phyloP scores from a whole-genome alignment of 2,329 filamentous ascomycete genomes.

The Orbilia quercus region DNA sequence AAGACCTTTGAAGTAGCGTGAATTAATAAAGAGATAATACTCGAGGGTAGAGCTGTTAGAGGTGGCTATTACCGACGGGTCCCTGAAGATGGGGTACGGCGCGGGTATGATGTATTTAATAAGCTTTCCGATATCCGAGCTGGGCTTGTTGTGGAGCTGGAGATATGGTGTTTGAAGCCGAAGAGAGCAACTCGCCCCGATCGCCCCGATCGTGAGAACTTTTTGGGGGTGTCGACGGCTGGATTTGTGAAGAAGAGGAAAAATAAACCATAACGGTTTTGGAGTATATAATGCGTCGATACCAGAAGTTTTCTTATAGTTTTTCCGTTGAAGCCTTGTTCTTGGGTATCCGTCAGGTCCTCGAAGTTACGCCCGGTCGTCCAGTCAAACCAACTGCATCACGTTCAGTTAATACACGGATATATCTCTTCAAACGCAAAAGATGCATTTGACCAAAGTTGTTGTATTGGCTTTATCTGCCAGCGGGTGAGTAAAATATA shows the following conservation, averaged over 20 bases:
- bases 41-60: too few species aligned
- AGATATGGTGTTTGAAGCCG: background rate
- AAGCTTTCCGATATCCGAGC: background rate
- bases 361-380: too few species aligned
- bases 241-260: too few species aligned
- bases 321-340: background rate
- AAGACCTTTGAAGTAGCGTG: too few species aligned
- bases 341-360: background rate
- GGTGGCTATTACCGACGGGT: too few species aligned
- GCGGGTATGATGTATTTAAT: background rate
- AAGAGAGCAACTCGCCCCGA: background rate
- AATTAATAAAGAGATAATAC: too few species aligned
- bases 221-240: too few species aligned
- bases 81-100: too few species aligned
- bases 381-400: background rate
- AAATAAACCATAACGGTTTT: too few species aligned
- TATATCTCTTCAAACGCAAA: background rate
- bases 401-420: slow-evolving; percentile 7
- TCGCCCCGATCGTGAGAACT: background rate
- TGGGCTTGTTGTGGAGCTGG: background rate
- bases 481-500: background rate
- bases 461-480: background rate
- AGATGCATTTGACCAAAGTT: slow-evolving; percentile 20
- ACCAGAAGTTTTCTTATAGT: too few species aligned
- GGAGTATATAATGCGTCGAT: too few species aligned